phyloP scores from a whole-genome alignment of 2,329 filamentous ascomycete genomes.

The Fusarium nodosum region DNA sequence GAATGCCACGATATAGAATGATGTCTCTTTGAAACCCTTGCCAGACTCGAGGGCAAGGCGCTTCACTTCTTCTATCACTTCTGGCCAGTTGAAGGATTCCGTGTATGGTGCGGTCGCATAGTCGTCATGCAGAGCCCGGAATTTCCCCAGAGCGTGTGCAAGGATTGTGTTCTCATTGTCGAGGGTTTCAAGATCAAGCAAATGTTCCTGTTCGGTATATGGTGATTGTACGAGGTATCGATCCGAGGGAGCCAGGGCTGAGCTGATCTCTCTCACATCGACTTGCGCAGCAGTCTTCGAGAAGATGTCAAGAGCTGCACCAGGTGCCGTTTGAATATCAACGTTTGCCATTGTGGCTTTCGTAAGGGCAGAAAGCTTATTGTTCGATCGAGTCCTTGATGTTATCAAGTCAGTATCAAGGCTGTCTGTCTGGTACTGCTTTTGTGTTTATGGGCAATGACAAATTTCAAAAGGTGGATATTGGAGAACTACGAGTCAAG shows the following conservation, averaged over 20 bases:
- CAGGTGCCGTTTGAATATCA: conserved; percentile 45
- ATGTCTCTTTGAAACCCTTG: conserved; percentile 69
- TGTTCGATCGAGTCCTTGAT: not conserved
- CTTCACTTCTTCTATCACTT: conserved; percentile 71
- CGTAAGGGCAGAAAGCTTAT: not conserved
- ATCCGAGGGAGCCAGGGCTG: conserved; percentile 32
- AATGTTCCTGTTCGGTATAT: conserved; percentile 77
- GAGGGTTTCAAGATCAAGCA: conserved; percentile 78
- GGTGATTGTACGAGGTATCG: conserved; percentile 76
- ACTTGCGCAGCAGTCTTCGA: conserved; percentile 46
- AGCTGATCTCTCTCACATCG: conserved; percentile 46
- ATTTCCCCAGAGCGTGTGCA: conserved; percentile 75
- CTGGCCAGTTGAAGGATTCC: conserved; percentile 81
- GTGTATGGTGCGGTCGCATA: conserved; percentile 83
- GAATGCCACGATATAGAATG: conserved; percentile 89
- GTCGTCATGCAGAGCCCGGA: conserved; percentile 73
- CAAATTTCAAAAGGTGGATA: conserved; percentile 1
- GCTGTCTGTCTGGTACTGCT: not conserved
- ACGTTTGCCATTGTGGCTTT: conserved; percentile 49
- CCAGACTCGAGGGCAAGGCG: conserved; percentile 62
- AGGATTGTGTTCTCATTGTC: conserved; percentile 76
- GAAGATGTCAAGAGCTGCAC: conserved; percentile 46
- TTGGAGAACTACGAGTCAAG: conserved; percentile 22
- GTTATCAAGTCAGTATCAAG: conserved; percentile 1
- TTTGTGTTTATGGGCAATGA: conserved; percentile 6